phyloP scores from a whole-genome alignment of 2,329 filamentous ascomycete genomes.

The Phyllosticta ampelicida region DNA sequence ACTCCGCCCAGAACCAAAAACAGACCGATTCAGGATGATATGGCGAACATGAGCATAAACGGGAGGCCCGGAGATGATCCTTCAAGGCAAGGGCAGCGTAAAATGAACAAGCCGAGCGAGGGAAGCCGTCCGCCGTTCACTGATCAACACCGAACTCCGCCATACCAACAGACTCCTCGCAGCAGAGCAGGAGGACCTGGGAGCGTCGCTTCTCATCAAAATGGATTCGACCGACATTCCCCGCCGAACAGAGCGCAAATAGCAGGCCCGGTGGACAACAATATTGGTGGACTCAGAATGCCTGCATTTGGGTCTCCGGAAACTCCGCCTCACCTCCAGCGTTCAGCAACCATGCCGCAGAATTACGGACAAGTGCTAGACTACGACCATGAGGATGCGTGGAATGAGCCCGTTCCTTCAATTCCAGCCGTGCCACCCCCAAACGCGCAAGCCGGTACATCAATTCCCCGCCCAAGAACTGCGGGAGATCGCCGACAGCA shows the following conservation, averaged over 20 bases:
- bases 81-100: conserved; percentile 4
- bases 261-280: not conserved
- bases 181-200: conserved; percentile 1
- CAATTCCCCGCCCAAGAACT: conserved; percentile 25
- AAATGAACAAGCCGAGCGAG: conserved; percentile 10
- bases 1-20: conserved; percentile 17
- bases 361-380: conserved; percentile 13
- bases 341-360: conserved; percentile 29
- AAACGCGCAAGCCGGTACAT: not conserved
- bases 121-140: conserved; percentile 4
- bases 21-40: conserved; percentile 22
- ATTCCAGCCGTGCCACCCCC: conserved; percentile 14
- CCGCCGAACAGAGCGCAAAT: conserved; percentile 11
- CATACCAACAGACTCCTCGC: not conserved
- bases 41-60: conserved; percentile 25
- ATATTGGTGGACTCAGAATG: conserved; percentile 7
- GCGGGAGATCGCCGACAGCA: conserved; percentile 17
- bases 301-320: conserved; percentile 3
- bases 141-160: not conserved
- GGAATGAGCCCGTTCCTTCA: conserved; percentile 24
- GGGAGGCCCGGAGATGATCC: conserved; percentile 6
- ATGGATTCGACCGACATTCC: conserved; percentile 12
- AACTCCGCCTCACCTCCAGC: conserved; percentile 15
- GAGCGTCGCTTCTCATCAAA: conserved; percentile 12
- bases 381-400: conserved; percentile 19